Base-by-base conservation (phyloP, 768 basidiomycete genomes). In the Suillus alpinus region DNA sequence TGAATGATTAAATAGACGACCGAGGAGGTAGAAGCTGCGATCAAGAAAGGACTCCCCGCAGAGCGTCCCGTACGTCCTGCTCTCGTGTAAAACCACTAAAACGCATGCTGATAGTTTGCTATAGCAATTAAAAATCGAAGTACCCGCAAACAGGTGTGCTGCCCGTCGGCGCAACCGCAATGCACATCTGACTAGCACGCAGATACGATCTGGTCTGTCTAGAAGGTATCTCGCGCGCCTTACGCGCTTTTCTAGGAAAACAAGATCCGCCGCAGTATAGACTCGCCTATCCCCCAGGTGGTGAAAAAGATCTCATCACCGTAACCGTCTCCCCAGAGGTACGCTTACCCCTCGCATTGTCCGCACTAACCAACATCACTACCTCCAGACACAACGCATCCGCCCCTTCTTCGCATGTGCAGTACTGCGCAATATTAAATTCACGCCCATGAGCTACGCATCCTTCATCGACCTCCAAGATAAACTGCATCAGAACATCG, bases 391-490 rank as follows among this genome's bases (percentile, higher is more conserved):
- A 12, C 81, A 86, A 56, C 82, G 83, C 75, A 85, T 98, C 66
- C 86, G 97, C 65, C 95, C 95, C 0, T 88, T 86, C 76, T 95
- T 98, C 68, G 94, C 94, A 6, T 89, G 89, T 59, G 95, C 95
- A 10, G 80, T 98, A 60, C 82, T 99, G 51, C 91, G 97, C 64
- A 91, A 95, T 68, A 77, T 98, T 69, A 87, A 86, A 66, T 95
- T 99, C 78, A 93, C 92, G 32, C 86, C 86, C 46, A 81, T 83
- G 56, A 94, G 92, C 41, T 98, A 98, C 71, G 91, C 90, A 29
- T 95, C 93, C 63, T 98, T 99, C 84, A 96, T 99, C 67, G 97
- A 98, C 71, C 79, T 99, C n/a, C 97, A 99, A 77, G 97, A 99
- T 72, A 99, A 98, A 75, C 81, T 99, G 55, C 97, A 99, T 72